Evolutionary conservation across 2,329 filamentous ascomycete genomes (phyloP), one percentile per base, ranked within the genome.

Genomic region (Fusarium sp.): DNA sequence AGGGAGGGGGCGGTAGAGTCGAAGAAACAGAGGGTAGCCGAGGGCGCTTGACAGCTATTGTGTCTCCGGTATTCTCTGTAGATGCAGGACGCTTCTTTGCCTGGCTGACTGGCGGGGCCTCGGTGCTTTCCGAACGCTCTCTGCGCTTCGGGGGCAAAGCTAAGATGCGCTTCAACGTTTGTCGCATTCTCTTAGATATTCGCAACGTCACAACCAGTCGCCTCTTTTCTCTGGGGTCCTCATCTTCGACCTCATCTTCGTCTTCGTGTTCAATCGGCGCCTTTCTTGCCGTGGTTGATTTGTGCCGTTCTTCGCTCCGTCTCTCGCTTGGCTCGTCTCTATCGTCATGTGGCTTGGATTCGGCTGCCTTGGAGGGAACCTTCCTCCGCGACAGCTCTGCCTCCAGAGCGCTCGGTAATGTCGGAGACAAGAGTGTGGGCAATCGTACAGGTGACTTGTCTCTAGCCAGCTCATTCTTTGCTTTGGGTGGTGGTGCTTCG

Each of bases 391-490:
- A 76, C 34, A 81, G 60, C 59, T 79, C 79, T 6, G 76, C 83
- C 65, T 89, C 85, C 0, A 89, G 78, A 20, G 84, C 75, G 0
- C 85, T 79, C 2, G 87, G 87, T 9, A 89, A 76, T 1, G 87
- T 89, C 1, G 87, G 87, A 1, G 87, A 89, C 14, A 89, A 79
- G 9, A 89, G 78, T 0, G 83, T 79, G 1, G 87, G 87, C 27
- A 89, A 76, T 49, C 79, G 79, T 11, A 77, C 34, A 0, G 80
- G 75, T 2, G 79, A 75, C 52, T 75, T 82, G 22, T 80, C 77
- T 66, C 81, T 85, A 71, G 81, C 86, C 22, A 72, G 11, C 5
- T 71, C 68, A 47, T 64, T 71, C 63, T 56, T 85, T 73, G 73
- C 15, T 9, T 73, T 72, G 1, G 76, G 67, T 12, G 69, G 65